A percentile compares a stretch with the other conserved stretches of the same genome.
Conservation (phyloP, 2,329 filamentous ascomycete species). For the Huntiella decipiens region DNA sequence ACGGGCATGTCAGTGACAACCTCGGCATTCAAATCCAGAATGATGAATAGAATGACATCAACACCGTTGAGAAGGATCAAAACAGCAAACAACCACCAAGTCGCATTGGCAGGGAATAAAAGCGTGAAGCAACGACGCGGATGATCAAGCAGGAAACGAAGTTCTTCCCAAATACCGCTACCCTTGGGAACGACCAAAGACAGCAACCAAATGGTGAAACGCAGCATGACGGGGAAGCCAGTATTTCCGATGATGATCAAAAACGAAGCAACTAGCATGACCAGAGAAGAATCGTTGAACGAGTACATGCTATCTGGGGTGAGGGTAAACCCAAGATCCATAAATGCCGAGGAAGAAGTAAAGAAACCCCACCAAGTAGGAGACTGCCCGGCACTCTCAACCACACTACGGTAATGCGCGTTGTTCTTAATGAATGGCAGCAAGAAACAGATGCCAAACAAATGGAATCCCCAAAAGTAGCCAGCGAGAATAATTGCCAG, state of each 20-base stretch:
- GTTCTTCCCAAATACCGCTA: conserved; percentile 69
- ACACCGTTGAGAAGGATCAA: conserved; percentile 63
- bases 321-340: conserved; percentile 83
- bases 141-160: conserved; percentile 81
- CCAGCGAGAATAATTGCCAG: conserved; percentile 56
- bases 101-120: conserved; percentile 73
- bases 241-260: conserved; percentile 91
- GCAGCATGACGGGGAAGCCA: conserved; percentile 83
- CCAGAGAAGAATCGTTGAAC: conserved; percentile 59
- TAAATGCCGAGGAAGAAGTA: conserved; percentile 73
- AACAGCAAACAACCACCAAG: conserved; percentile 90
- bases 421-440: conserved; percentile 62
- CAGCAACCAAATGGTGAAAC: conserved; percentile 73
- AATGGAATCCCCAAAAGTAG: conserved; percentile 72
- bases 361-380: conserved; percentile 86
- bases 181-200: conserved; percentile 46
- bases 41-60: conserved; percentile 78
- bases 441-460: conserved; percentile 55
- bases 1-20: conserved; percentile 49
- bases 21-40: conserved; percentile 65
- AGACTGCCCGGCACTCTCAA: conserved; percentile 24
- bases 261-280: conserved; percentile 60
- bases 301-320: conserved; percentile 89
- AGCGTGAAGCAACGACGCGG: conserved; percentile 91
- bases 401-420: conserved; percentile 28